Percentiles rank a stretch among this genome's conserved stretches.
Evolutionary conservation across 2,329 filamentous ascomycete species (phyloP).

Genomic region (Fusarium avenaceum): DNA sequence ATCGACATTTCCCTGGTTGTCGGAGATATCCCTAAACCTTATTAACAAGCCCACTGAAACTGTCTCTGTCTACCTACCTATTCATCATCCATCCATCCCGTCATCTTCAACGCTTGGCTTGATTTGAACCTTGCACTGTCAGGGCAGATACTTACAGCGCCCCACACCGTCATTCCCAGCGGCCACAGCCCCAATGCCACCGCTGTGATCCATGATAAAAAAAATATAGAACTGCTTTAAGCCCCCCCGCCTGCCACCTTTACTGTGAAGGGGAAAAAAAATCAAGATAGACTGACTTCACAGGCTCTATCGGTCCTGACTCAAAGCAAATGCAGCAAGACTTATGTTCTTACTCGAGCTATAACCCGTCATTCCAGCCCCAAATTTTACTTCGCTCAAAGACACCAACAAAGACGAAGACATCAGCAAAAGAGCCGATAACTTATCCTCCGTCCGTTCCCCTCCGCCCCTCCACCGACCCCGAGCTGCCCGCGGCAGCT

Average conservation of each 20-base stretch:
- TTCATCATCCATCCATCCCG: background rate
- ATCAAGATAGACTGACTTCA: constrained; percentile 8
- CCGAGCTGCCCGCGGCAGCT: constrained; percentile 75
- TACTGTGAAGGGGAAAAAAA: constrained; percentile 14
- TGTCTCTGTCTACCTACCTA: background rate
- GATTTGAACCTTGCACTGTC: constrained; percentile 1
- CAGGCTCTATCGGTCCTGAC: constrained; percentile 32
- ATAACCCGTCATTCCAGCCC: constrained; percentile 9
- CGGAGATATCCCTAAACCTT: background rate
- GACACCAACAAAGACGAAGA: constrained; percentile 20
- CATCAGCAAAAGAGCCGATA: background rate
- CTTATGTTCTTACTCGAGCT: constrained; percentile 35
- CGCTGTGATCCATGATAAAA: constrained; percentile 31
- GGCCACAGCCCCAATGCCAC: constrained; percentile 42
- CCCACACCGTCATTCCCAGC: constrained; percentile 42
- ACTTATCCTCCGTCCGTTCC: constrained; percentile 26
- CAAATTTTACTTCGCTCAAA: constrained; percentile 17
- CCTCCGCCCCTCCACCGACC: constrained; percentile 25
- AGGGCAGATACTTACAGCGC: constrained; percentile 29
- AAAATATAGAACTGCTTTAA: constrained; percentile 28
- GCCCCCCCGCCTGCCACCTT: constrained; percentile 15
- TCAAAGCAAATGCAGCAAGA: constrained; percentile 38
- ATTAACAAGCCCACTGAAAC: background rate
- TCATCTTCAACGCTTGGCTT: constrained; percentile 5
- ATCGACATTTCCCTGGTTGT: background rate